Conservation (phyloP, 176 grass and related monocot species). For the Cenchrus fungigraminus region DNA sequence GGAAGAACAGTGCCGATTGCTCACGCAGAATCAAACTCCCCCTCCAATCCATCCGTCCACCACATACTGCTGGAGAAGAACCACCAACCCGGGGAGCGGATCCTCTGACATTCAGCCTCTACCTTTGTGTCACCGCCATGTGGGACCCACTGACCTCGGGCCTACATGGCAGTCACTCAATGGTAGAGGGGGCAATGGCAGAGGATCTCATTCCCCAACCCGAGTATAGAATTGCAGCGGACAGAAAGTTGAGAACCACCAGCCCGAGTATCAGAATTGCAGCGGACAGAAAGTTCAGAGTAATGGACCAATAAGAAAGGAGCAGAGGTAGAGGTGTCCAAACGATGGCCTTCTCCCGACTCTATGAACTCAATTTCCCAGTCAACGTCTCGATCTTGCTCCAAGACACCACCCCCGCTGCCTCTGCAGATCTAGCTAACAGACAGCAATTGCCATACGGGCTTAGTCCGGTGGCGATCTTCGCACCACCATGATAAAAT, state of each 20-base stretch:
- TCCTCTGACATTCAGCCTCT: too few species aligned
- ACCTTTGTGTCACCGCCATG: too few species aligned
- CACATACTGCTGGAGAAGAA: slow-evolving; percentile 5
- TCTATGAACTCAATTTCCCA: not conserved
- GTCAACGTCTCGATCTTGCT: not conserved
- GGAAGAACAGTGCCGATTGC: too few species aligned
- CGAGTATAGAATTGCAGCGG: too few species aligned
- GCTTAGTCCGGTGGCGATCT: not conserved
- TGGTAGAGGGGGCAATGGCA: too few species aligned
- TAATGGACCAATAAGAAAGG: not conserved
- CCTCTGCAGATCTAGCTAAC: not conserved
- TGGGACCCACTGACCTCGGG: too few species aligned
- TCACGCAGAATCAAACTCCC: not conserved
- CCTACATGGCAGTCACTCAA: too few species aligned
- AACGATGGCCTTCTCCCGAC: not conserved
- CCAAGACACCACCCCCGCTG: not conserved
- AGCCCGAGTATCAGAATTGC: not conserved
- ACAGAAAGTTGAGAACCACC: too few species aligned
- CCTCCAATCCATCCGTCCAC: not conserved
- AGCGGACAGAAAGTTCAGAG: not conserved
- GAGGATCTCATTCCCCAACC: too few species aligned
- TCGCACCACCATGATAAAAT: not conserved
- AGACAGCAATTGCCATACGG: not conserved
- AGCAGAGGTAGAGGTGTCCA: too few species aligned
- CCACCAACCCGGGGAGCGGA: not conserved